Evolutionary conservation across 345 rosid genomes (phyloP).

Genomic region (Punica granatum): DNA sequence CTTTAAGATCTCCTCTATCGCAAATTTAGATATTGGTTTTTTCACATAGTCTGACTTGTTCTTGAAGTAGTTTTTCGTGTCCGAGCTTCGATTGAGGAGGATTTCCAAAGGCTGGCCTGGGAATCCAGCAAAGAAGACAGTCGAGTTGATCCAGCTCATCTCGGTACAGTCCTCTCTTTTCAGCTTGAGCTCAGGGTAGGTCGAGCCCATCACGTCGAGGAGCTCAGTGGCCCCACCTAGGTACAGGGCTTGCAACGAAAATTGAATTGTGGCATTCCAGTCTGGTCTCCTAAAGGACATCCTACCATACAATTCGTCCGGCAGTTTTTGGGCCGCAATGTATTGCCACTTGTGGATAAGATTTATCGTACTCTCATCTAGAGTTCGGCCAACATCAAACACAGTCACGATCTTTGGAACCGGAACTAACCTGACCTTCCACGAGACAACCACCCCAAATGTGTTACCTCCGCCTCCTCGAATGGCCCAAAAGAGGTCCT

Average conservation of each 20-base stretch:
- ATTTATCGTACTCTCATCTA: constrained; percentile 18
- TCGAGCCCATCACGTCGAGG: constrained; percentile 15
- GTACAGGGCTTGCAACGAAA: constrained; percentile 21
- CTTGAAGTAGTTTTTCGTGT: constrained; percentile 21
- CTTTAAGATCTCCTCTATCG: constrained; percentile 22
- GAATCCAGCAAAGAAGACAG: constrained; percentile 24
- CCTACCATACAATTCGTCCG: constrained; percentile 18
- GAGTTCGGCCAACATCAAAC: background rate
- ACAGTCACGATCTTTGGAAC: constrained; percentile 22
- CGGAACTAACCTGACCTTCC: constrained; percentile 19
- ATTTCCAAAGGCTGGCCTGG: constrained; percentile 12
- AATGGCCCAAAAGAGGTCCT: constrained; percentile 50
- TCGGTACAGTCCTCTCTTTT: constrained; percentile 29
- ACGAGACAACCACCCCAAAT: constrained; percentile 28
- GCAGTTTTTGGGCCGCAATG: constrained; percentile 23
- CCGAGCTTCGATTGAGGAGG: constrained; percentile 18
- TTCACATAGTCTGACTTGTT: constrained; percentile 38
- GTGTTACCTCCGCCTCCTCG: constrained; percentile 37
- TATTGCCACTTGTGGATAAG: constrained; percentile 22
- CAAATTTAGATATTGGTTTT: constrained; percentile 26
- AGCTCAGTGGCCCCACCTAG: constrained; percentile 29
- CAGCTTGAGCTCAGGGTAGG: constrained; percentile 44
- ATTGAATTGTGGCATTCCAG: constrained; percentile 17
- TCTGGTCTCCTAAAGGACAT: background rate
- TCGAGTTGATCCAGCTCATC: constrained; percentile 44